Conservation (phyloP, 2,329 filamentous ascomycete genomes). For the Botryotinia convoluta region DNA sequence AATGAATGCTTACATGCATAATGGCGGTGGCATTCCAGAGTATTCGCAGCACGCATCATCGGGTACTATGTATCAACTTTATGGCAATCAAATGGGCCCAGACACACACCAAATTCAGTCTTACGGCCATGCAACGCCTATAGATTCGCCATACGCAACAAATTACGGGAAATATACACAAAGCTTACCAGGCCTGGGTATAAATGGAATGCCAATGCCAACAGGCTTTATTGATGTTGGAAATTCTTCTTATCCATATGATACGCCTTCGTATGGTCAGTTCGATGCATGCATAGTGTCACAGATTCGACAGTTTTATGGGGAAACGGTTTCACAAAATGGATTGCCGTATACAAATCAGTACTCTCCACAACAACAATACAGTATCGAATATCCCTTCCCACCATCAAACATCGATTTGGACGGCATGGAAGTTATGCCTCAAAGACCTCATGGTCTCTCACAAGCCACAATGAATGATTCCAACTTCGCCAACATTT, state of each 20-base stretch:
- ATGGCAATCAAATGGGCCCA: background rate
- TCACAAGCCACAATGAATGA: background rate
- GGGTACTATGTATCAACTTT: background rate
- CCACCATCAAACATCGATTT: background rate
- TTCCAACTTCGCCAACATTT: background rate
- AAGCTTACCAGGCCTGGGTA: too few relatives aligned
- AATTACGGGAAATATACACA: background rate
- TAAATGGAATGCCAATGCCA: background rate
- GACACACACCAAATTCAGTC: background rate
- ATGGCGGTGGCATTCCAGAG: too few relatives aligned
- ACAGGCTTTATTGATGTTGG: background rate
- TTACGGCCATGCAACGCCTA: background rate
- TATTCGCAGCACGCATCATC: too few relatives aligned
- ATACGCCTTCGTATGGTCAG: background rate
- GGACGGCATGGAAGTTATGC: background rate
- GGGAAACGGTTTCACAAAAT: background rate
- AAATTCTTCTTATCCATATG: background rate
- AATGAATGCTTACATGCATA: background rate
- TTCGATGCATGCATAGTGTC: background rate
- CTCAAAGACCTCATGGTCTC: background rate
- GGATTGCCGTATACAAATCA: background rate
- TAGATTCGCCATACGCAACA: too few relatives aligned
- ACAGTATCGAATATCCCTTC: too few relatives aligned
- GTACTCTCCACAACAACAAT: background rate
- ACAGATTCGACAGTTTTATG: background rate